Conservation (phyloP, 495 filamentous ascomycete species). For the Penicillium chermesinum region DNA sequence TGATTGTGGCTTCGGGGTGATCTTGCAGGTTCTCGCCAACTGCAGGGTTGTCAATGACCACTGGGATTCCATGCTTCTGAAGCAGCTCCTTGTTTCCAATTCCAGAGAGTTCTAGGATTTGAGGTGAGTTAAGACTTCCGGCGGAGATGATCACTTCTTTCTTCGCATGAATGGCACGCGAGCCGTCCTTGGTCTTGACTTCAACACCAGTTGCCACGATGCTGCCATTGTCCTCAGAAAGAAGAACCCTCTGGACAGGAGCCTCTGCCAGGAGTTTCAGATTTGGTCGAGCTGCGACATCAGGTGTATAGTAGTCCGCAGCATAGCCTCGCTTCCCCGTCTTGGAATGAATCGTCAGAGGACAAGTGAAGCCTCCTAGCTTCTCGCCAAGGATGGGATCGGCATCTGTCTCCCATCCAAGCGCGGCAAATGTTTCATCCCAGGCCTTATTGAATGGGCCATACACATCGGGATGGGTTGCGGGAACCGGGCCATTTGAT, state of each 20-base stretch:
- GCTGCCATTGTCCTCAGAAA: conserved; percentile 18
- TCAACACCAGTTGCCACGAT: conserved; percentile 30
- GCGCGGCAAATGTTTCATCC: conserved; percentile 19
- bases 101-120: conserved; percentile 55
- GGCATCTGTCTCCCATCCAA: conserved; percentile 19
- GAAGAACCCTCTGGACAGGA: conserved; percentile 39
- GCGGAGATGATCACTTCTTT: conserved; percentile 52
- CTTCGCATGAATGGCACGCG: conserved; percentile 37
- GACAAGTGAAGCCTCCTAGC: conserved; percentile 19
- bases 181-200: conserved; percentile 24
- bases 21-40: conserved; percentile 47
- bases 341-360: conserved; percentile 13
- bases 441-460: conserved; percentile 22
- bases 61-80: conserved; percentile 25
- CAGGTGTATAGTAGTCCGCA: conserved; percentile 21
- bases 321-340: conserved; percentile 37
- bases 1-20: conserved; percentile 24
- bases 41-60: conserved; percentile 29
- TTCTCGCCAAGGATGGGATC: conserved; percentile 20
- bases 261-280: conserved; percentile 41
- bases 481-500: conserved; percentile 20
- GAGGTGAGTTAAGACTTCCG: conserved; percentile 51
- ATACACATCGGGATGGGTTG: conserved; percentile 20
- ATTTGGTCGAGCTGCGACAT: conserved; percentile 38
- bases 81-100: conserved; percentile 38